Conservation (phyloP, 1,284 basidiomycete genomes). For the Ustilago bromivora region DNA sequence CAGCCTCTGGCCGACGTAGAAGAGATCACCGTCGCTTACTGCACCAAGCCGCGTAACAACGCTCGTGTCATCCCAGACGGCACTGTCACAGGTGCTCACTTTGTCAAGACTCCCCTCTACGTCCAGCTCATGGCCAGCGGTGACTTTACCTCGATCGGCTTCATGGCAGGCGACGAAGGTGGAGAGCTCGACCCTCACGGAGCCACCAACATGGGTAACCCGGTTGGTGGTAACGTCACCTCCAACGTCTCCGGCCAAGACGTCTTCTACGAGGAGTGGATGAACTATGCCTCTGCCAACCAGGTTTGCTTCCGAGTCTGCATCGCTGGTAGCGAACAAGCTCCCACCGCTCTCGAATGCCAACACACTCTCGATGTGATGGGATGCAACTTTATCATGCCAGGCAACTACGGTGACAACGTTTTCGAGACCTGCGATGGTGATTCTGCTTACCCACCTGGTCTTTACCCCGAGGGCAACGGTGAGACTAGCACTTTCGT, state of each 20-base stretch:
- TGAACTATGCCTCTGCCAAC: conserved; percentile 67
- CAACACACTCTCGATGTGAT: conserved; percentile 68
- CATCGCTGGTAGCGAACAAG: conserved; percentile 62
- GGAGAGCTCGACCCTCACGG: conserved; percentile 70
- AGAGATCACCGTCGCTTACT: conserved; percentile 79
- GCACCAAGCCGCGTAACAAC: conserved; percentile 73
- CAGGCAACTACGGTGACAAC: conserved; percentile 64
- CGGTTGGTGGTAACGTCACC: conserved; percentile 73
- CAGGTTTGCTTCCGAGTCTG: conserved; percentile 69
- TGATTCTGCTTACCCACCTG: conserved; percentile 69
- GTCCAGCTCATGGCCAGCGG: conserved; percentile 72
- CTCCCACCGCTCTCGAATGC: conserved; percentile 61
- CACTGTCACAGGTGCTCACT: conserved; percentile 66
- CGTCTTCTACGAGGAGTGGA: conserved; percentile 74
- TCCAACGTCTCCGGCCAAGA: conserved; percentile 72
- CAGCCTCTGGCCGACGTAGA: conserved; percentile 77
- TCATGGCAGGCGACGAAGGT: conserved; percentile 60
- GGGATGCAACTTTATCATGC: conserved; percentile 71
- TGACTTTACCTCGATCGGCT: conserved; percentile 68
- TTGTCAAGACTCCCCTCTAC: conserved; percentile 69
- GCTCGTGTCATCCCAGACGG: conserved; percentile 69
- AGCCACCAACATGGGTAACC: conserved; percentile 71
- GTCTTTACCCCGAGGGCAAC: conserved; percentile 59
- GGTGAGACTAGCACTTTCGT: conserved; percentile 65
- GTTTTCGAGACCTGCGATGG: conserved; percentile 68